These are phyloP conservation scores for Peziza echinospora DNA, from an alignment of 495 filamentous ascomycete genomes.

Conservation along the genomic window DNA sequence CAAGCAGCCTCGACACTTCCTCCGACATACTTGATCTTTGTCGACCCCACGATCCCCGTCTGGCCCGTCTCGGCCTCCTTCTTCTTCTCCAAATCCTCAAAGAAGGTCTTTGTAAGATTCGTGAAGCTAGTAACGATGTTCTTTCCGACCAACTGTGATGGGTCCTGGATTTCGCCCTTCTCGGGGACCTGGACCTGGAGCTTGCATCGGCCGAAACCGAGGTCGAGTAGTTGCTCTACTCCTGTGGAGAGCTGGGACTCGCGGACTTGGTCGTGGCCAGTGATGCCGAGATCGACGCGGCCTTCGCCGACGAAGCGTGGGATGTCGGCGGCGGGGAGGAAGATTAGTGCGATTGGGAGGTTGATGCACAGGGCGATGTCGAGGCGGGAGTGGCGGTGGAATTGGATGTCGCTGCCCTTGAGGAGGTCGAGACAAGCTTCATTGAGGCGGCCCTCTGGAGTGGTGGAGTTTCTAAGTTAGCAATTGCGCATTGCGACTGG, in stretches of 20 bases:
- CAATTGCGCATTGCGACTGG: background rate
- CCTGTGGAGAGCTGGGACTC: constrained; percentile 56
- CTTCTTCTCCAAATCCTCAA: constrained; percentile 45
- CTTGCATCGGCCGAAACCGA: constrained; percentile 76
- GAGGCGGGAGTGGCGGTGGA: constrained; percentile 73
- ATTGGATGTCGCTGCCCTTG: constrained; percentile 84
- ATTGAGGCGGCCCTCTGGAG: constrained; percentile 71
- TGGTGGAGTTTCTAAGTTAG: constrained; percentile 2
- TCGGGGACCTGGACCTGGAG: constrained; percentile 89
- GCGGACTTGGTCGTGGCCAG: constrained; percentile 72
- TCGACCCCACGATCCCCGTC: constrained; percentile 31
- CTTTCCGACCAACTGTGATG: constrained; percentile 69
- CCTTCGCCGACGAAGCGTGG: constrained; percentile 93
- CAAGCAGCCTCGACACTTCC: constrained; percentile 91
- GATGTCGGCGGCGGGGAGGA: constrained; percentile 92
- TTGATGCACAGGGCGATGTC: constrained; percentile 96
- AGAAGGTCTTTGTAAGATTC: constrained; percentile 57
- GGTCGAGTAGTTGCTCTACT: constrained; percentile 45
- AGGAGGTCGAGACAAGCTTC: constrained; percentile 71
- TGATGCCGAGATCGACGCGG: constrained; percentile 82
- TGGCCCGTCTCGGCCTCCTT: constrained; percentile 17
- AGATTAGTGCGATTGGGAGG: constrained; percentile 81
- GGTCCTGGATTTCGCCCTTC: constrained; percentile 46
- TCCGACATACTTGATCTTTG: constrained; percentile 77
- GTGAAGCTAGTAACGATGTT: constrained; percentile 93